Conservation (phyloP, 2,329 filamentous ascomycete genomes). For the Venturia carpophila region DNA sequence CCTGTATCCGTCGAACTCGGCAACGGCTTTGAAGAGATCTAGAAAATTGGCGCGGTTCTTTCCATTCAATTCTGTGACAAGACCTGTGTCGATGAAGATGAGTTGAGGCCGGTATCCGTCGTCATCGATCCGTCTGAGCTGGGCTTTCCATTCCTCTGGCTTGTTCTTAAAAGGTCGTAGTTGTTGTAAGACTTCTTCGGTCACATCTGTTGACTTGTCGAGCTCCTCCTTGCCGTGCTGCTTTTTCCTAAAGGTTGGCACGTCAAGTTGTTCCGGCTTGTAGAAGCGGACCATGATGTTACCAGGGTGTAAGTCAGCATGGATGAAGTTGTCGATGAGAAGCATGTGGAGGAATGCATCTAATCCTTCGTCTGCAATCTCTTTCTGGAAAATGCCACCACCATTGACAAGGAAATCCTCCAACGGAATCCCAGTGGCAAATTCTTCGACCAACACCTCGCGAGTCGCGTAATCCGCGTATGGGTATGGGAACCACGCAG, state of each 20-base stretch:
- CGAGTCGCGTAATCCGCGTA: conserved; percentile 89
- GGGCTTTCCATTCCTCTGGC: conserved; percentile 60
- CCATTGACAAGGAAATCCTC: conserved; percentile 86
- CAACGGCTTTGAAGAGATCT: conserved; percentile 89
- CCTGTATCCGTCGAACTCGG: conserved; percentile 94
- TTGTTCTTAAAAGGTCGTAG: conserved; percentile 67
- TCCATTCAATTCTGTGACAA: conserved; percentile 87
- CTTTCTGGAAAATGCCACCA: conserved; percentile 83
- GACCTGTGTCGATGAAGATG: conserved; percentile 93
- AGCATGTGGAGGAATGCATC: conserved; percentile 97
- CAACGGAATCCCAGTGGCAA: conserved; percentile 86
- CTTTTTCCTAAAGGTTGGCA: conserved; percentile 36
- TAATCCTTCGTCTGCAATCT: conserved; percentile 89
- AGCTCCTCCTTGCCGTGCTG: conserved; percentile 18
- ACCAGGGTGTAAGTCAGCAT: conserved; percentile 90
- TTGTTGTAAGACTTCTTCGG: conserved; percentile 74
- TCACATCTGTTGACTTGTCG: conserved; percentile 61
- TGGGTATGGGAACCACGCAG: conserved; percentile 94
- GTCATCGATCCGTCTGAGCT: conserved; percentile 66
- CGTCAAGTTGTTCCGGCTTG: conserved; percentile 63
- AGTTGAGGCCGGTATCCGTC: conserved; percentile 91
- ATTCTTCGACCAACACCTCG: conserved; percentile 89
- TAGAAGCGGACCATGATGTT: conserved; percentile 99
- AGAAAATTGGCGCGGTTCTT: conserved; percentile 85
- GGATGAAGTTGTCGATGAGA: conserved; percentile 93